Conservation (phyloP, 2,329 filamentous ascomycete species). For the Neofusicoccum kwambonambiense region DNA sequence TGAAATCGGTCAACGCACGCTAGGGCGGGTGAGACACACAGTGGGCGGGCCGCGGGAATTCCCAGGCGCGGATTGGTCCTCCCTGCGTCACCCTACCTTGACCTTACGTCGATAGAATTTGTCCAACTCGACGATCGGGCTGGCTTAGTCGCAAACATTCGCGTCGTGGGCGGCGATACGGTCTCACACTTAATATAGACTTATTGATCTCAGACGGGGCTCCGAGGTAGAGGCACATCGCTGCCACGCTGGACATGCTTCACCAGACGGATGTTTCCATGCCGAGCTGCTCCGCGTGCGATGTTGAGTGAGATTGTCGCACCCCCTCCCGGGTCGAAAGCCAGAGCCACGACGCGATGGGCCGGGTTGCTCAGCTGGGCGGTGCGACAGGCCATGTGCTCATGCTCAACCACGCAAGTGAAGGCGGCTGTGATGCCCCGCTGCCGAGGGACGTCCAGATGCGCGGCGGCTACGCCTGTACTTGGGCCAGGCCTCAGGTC, state of each 20-base stretch:
- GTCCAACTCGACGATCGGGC: slow-evolving; percentile 7
- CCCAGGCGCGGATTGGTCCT: slow-evolving; percentile 1
- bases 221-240: neutral
- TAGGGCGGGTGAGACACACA: slow-evolving; percentile 9
- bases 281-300: slow-evolving; percentile 7
- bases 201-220: neutral
- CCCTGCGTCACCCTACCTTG: neutral
- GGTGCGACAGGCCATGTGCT: slow-evolving; percentile 3
- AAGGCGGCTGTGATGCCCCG: neutral
- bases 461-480: neutral
- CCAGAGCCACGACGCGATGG: neutral
- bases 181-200: neutral
- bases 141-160: neutral
- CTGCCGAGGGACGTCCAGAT: neutral
- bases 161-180: neutral
- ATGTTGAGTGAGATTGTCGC: slow-evolving; percentile 9
- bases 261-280: neutral
- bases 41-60: neutral
- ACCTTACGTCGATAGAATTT: neutral
- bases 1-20: neutral
- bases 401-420: neutral
- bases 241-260: neutral
- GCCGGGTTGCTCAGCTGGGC: neutral
- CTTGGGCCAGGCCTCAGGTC: neutral
- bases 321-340: neutral